Base-by-base conservation (phyloP, 2,329 filamentous ascomycete genomes). In the Epichloe brachyelytri region DNA sequence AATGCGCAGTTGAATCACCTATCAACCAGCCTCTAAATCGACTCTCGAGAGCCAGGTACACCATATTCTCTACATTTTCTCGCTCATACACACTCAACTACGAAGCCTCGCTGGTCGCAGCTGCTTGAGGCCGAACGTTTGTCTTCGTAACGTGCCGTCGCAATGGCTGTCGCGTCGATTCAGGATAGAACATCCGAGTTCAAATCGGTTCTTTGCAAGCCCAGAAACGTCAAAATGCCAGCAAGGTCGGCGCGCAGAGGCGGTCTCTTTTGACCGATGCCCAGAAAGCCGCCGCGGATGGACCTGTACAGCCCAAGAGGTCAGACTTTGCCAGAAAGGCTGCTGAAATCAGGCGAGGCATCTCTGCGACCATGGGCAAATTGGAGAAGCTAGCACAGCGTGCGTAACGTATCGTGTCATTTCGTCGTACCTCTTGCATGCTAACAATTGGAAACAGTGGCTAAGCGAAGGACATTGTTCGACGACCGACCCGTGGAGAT, bases 101-200 rank as follows among this genome's bases (percentile, higher is more conserved):
- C 54, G 51, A 62, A 62, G 46, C 58, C 59, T 65, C 65, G 66
- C 65, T 65, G 66, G 65, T 61, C 65, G 65, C 65, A 58, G 41
- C 62, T 56, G 10, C n/a, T 41, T n/a, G 26, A 17, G 26, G 8
- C n/a, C 45, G 36, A 53, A 38, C 20, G 10, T 44, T 5, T 17
- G 15, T 20, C 20, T 5, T 12, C 3, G 5, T 30, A 56, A 44
- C 36, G 33, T 34, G 7, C 43, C 46, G 43, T 49, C 64, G 65
- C 55, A 48, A 84, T 84, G 80, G 79, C 79, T 52, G 75, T 81
- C 63, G 66, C 76, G 54, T 91, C 89, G 48, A 95, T 97, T 67
- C 93, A 98, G 75, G 93, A 98, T 73, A 88, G 93, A 64, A 98
- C 93, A 52, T 79, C 82, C 64, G 93, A 98, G 76, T 98, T 98